Evolutionary conservation across 768 basidiomycete genomes (phyloP), one percentile per base, ranked within the genome.

Genomic region (Ramaria rubella): DNA sequence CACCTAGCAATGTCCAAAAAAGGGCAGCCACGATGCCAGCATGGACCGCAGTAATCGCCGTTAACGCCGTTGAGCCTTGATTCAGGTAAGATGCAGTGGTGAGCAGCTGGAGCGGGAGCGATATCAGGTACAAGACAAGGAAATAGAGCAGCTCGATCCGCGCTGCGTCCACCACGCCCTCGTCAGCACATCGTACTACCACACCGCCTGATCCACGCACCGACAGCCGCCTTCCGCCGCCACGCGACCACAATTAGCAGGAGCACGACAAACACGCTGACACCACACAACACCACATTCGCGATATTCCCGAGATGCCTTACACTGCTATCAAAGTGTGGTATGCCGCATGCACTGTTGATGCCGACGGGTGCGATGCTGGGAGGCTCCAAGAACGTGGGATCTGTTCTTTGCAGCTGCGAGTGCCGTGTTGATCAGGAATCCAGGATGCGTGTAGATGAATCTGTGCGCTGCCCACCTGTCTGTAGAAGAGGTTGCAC

Each of bases 401-500:
- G 59, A 40, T 73, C 62, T 58, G 67, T 62, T 54, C 67, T 61
- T 60, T 67, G 65, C 45, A 73, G 68, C 64, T 72, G 62, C 45
- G 48, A 33, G 29, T 36, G 58, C 58, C 59, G 58, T 49, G 56
- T 54, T 42, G 38, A 52, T 36, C 45, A 48, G 51, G 53, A 50
- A 45, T 15, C n/a, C n/a, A n/a, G n/a, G n/a, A n/a, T n/a, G n/a
- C n/a, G n/a, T n/a, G n/a, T n/a, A n/a, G n/a, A n/a, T n/a, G n/a
- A n/a, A n/a, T n/a, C n/a, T n/a, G n/a, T 62, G 4, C 57, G 8
- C 1, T 58, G 31, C 73, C 62, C 21, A 92, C 85, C 77, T 95
- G 92, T 58, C 81, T 81, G 73, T 93, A 93, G 74, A 95, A 94
- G 63, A 96, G 84, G 68, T 96, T 96, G 73, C 94, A 97, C 82